Evolutionary conservation across 2,329 filamentous ascomycete genomes (phyloP).

Genomic region (Waltergamsia citrina): DNA sequence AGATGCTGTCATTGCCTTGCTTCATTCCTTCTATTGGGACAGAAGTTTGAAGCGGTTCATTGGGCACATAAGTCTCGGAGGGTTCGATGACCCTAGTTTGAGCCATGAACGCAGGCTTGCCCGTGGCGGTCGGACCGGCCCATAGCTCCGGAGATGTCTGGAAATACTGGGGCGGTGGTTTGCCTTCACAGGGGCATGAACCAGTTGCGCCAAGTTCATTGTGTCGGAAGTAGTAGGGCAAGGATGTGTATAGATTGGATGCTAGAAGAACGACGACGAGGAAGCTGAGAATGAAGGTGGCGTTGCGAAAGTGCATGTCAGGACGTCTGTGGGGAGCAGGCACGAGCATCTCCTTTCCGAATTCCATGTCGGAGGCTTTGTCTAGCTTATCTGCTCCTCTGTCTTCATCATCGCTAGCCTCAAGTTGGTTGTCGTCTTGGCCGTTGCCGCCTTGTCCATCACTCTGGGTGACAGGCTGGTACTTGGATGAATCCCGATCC

Average conservation of each 20-base stretch:
- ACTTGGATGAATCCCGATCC: constrained; percentile 11
- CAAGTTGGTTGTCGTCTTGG: constrained; percentile 7
- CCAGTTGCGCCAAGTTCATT: constrained; percentile 23
- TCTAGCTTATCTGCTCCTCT: not conserved
- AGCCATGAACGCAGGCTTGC: constrained; percentile 58
- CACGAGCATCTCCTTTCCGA: not conserved
- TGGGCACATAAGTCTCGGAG: constrained; percentile 55
- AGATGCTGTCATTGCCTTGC: constrained; percentile 53
- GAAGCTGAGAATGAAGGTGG: constrained; percentile 1
- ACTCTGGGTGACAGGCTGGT: constrained; percentile 23
- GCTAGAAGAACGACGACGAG: constrained; percentile 24
- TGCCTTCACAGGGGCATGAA: constrained; percentile 19
- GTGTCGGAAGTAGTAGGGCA: constrained; percentile 24
- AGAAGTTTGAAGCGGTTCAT: constrained; percentile 61
- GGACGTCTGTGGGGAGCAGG: not conserved
- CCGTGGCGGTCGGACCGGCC: constrained; percentile 61
- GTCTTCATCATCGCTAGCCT: not conserved
- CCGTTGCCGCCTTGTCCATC: constrained; percentile 11
- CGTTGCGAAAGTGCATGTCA: constrained; percentile 2
- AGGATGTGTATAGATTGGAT: constrained; percentile 23
- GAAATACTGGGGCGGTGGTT: constrained; percentile 51
- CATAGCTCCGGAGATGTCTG: constrained; percentile 51
- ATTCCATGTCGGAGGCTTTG: not conserved
- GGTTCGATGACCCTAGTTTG: constrained; percentile 61
- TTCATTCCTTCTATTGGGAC: constrained; percentile 54